Evolutionary conservation across 306 rosid genomes (phyloP), one percentile per base, ranked within the genome.

Genomic region (Pterocarpus macrocarpus): DNA sequence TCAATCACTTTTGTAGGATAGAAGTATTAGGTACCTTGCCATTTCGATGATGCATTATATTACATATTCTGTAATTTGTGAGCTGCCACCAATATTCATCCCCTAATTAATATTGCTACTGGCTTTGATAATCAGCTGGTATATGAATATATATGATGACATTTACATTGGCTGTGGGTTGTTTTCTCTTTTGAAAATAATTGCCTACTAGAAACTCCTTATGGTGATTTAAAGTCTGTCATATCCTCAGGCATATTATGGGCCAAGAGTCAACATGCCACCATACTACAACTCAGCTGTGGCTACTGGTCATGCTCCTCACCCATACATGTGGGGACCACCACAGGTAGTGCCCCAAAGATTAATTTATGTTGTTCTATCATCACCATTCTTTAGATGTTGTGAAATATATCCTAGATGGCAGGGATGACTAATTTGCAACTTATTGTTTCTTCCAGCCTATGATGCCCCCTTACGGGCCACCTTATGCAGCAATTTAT

Each of bases 251-350:
- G 97, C 97, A 83, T 95, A 91, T 86, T 95, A 95, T 87, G 97
- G 99, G 71, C 92, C 95, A 41, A 87, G 97, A 84, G 96, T 93
- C 77, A 56, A 93, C 73, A 68, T 93, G 34, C 98, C 96, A 36
- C 93, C 98, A 71, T 93, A 88, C 83, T 95, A 88, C 89, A 95
- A 87, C 85, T 70, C 97, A 22, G 89, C 94, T 33, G 87, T 85
- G 62, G 88, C 92, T 79, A 80, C 97, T 34, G 97, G 94, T 78
- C 99, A 91, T 43, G 85, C 96, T 69, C 96, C 96, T 74, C 99
- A 90, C 74, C 97, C 99, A 61, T 95, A 90, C 78, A 91, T 95
- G 92, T 93, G 99, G 99, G 94, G 92, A 4, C 93, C 99, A 67
- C 93, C 99, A 50, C 99, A 95, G 96, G 99, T 93, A 87, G 66